phyloP scores from a whole-genome alignment of 352 stramenopile genomes.

The Globisporangium cylindrosporum region DNA sequence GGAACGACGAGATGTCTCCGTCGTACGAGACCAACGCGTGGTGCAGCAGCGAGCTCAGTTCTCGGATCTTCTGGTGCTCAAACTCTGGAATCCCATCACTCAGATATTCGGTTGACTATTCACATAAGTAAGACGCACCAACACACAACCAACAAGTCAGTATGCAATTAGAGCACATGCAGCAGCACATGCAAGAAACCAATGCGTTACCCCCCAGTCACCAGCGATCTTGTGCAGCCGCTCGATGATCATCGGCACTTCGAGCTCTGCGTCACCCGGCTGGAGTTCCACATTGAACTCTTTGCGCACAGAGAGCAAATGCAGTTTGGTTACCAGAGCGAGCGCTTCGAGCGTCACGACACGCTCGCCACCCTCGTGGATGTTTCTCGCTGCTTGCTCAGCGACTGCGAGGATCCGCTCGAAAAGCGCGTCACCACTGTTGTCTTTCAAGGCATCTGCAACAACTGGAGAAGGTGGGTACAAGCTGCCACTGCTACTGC shows the following conservation, averaged over 20 bases:
- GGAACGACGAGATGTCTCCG: conserved; percentile 42
- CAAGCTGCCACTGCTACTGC: neutral
- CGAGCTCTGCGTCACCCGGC: neutral
- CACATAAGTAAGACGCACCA: neutral
- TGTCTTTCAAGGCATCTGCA: neutral
- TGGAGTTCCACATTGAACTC: conserved; percentile 24
- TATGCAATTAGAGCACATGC: neutral
- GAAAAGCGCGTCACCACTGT: neutral
- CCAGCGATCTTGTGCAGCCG: conserved; percentile 6
- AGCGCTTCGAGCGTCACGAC: conserved; percentile 33
- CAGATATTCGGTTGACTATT: neutral
- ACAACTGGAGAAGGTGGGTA: neutral
- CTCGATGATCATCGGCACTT: conserved; percentile 9
- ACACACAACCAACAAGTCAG: neutral
- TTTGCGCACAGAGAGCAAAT: conserved; percentile 25
- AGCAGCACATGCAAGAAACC: neutral
- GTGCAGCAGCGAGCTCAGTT: conserved; percentile 44
- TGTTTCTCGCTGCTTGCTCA: conserved; percentile 4
- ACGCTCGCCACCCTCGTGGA: conserved; percentile 2
- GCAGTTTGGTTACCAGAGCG: conserved; percentile 36
- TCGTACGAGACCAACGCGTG: conserved; percentile 29
- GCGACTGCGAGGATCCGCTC: conserved; percentile 17
- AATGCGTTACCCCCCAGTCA: conserved; percentile 10
- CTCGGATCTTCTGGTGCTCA: neutral
- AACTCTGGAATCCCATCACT: conserved; percentile 7